Evolutionary conservation across 2,329 filamentous ascomycete genomes (phyloP).

Genomic region (Metarhizium rileyi): DNA sequence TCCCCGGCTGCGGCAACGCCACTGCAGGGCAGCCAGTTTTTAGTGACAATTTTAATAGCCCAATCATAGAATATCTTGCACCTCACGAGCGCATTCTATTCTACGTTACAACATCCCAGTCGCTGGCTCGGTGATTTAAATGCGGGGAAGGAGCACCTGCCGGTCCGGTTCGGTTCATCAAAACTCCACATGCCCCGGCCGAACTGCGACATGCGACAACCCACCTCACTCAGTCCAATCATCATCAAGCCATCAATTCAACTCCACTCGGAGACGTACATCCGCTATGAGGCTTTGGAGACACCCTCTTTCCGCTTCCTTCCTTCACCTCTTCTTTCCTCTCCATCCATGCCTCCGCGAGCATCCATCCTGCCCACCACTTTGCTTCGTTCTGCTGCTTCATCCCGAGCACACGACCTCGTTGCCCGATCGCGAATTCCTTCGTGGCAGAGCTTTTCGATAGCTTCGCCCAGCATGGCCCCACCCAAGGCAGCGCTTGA

Average conservation of each 20-base stretch:
- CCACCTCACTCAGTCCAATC: neutral
- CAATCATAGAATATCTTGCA: too few relatives aligned
- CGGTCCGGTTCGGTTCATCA: too few relatives aligned
- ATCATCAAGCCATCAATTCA: neutral
- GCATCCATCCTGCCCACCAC: neutral
- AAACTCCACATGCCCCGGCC: neutral
- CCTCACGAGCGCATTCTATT: too few relatives aligned
- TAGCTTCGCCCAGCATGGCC: slow-evolving; percentile 35
- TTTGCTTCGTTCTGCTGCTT: neutral
- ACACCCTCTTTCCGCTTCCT: neutral
- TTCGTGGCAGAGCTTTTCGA: slow-evolving; percentile 13
- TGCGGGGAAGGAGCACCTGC: too few relatives aligned
- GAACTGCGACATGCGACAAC: neutral
- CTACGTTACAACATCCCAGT: too few relatives aligned
- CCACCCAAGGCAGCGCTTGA: slow-evolving; percentile 56
- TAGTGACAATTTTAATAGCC: too few relatives aligned
- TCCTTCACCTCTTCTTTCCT: neutral
- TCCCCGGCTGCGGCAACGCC: too few relatives aligned
- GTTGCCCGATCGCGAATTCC: neutral
- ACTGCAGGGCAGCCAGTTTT: too few relatives aligned
- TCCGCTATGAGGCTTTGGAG: neutral
- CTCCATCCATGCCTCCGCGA: slow-evolving; percentile 1
- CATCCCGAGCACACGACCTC: neutral
- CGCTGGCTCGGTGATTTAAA: too few relatives aligned
- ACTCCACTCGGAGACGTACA: neutral